Percentiles rank a stretch among this genome's conserved stretches.
Conservation (phyloP, 176 grass and related monocot genomes). For the Aegilops longissima region DNA sequence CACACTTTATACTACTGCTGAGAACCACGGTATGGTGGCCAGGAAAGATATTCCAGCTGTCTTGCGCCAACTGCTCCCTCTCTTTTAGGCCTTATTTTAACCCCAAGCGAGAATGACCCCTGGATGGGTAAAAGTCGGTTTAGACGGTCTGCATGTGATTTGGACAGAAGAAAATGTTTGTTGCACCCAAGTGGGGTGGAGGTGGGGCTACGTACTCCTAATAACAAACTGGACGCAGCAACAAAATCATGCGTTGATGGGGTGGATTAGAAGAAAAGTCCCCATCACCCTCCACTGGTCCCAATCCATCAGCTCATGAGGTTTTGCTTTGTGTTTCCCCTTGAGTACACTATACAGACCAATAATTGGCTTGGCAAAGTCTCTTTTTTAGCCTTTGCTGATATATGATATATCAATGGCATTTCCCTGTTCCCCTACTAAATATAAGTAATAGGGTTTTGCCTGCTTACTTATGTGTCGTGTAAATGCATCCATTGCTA, state of each 20-base stretch:
- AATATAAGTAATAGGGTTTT: too few species aligned
- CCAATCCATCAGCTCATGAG: neutral
- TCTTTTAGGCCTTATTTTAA: neutral
- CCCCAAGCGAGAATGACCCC: neutral
- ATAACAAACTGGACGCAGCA: conserved; percentile 4
- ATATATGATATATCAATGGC: neutral
- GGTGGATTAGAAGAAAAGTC: conserved; percentile 38
- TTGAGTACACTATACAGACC: neutral
- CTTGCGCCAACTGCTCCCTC: neutral
- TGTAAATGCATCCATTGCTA: neutral
- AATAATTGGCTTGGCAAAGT: neutral
- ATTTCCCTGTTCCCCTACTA: neutral
- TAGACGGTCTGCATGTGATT: conserved; percentile 1
- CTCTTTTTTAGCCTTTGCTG: neutral
- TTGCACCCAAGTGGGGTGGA: conserved; percentile 11
- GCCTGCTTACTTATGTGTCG: neutral
- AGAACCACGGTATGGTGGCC: too few species aligned
- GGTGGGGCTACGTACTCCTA: neutral
- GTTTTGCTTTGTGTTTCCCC: neutral
- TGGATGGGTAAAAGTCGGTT: neutral
- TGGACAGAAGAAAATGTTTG: neutral
- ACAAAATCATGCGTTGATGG: conserved; percentile 12
- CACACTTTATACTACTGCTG: too few species aligned
- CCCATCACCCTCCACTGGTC: neutral
- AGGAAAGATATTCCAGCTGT: neutral